phyloP scores from a whole-genome alignment of 768 basidiomycete genomes.

The Imleria badia region DNA sequence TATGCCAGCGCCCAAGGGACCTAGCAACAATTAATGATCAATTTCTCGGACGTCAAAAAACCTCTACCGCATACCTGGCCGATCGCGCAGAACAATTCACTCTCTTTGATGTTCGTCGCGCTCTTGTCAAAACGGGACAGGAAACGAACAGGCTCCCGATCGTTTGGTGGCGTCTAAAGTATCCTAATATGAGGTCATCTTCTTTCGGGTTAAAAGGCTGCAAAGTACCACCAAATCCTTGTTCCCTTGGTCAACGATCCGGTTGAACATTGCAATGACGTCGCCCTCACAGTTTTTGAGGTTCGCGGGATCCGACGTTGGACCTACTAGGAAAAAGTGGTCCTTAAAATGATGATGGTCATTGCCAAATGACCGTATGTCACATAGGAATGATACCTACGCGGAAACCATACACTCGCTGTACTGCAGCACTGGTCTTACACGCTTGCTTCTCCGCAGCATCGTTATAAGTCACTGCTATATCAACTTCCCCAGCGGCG shows the following conservation, averaged over 20 bases:
- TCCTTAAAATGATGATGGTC: constrained; percentile 34
- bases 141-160: constrained; percentile 44
- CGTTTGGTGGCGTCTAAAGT: constrained; percentile 28
- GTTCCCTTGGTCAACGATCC: constrained; percentile 46
- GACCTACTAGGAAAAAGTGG: constrained; percentile 53
- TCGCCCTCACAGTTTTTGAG: constrained; percentile 32
- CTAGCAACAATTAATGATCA: constrained; percentile 24
- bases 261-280: constrained; percentile 46
- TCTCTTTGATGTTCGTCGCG: constrained; percentile 60
- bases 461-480: constrained; percentile 53
- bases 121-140: constrained; percentile 58
- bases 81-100: constrained; percentile 45
- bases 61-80: constrained; percentile 38
- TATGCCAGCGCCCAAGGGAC: constrained; percentile 54
- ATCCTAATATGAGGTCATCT: background rate
- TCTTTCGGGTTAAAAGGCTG: background rate
- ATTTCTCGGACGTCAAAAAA: background rate
- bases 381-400: constrained; percentile 28
- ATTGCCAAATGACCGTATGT: background rate
- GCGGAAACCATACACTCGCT: constrained; percentile 44
- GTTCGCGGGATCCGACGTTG: constrained; percentile 45
- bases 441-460: constrained; percentile 46
- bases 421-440: constrained; percentile 30
- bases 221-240: constrained; percentile 38
- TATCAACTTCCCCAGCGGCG: constrained; percentile 42